Base-by-base conservation (phyloP, 805 yeast species). In the Candida sanyiensis region DNA sequence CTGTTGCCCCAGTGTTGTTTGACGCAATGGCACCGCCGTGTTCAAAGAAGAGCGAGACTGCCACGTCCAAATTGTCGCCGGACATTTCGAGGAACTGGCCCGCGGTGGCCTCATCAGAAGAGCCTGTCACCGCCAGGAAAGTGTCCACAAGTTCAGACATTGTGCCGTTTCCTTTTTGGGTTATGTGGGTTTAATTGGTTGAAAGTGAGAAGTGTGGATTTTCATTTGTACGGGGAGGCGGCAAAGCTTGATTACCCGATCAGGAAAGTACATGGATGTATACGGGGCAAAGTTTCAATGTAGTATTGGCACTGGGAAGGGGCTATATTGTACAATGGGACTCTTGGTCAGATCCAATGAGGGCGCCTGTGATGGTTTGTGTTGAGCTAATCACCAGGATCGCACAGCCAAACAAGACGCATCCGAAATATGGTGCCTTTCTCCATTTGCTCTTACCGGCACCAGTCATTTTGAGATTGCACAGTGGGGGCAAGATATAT, bases 401-500 rank as follows among this genome's bases (percentile, higher is more conserved):
- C 2, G 72, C 45, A 26, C 79, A 59, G 0, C 97, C 97, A 60
- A 90, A 87, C 0, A 60, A 56, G 7, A 80, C 72, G 52, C 93
- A 81, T 0, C 63, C 61, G 42, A 73, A 70, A 46, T 78, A 72
- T 0, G 88, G 82, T 0, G 78, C 28, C 36, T 73, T 77, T 40
- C 75, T 72, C 33, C 45, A 42, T 29, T 41, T 42, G 30, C 65
- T 45, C 49, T 68, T 75, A 44, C 50, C 62, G 38, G 54, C 63
- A 41, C 64, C 57, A 0, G 87, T 73, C 51, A 89, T 70, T 45
- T 80, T 77, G 44, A 87, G 58, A 51, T 72, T 83, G 51, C 96
- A 89, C 57, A 81, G 57, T 3, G 96, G 96, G 0, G 97, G 97
- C 13, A 89, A 63, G 17, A 89, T 86, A 56, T 85, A 89, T 0